phyloP scores from a whole-genome alignment of 306 rosid genomes.

The Cicer pinnatifidum region DNA sequence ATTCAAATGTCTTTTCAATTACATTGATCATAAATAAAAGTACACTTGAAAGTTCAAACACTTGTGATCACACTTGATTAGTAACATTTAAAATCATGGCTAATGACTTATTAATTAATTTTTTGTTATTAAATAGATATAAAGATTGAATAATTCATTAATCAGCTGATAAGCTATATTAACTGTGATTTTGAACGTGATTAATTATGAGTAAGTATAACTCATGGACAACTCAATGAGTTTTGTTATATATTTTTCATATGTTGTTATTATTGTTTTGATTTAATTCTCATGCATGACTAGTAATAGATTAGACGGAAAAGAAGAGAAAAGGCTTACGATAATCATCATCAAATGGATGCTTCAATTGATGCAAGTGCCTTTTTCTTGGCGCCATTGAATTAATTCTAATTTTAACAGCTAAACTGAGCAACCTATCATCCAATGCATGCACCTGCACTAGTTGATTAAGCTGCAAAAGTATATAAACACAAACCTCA shows the following conservation, averaged over 20 bases:
- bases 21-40: background rate
- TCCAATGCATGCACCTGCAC: conserved; percentile 43
- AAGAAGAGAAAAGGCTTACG: conserved; percentile 52
- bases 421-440: conserved; percentile 33
- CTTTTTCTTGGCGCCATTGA: conserved; percentile 49
- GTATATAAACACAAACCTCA: conserved; percentile 15
- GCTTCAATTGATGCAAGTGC: conserved; percentile 54
- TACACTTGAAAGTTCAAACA: background rate
- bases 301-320: background rate
- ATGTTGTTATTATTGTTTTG: background rate
- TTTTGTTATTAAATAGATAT: background rate
- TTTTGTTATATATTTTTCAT: background rate
- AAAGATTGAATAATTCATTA: background rate
- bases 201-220: background rate
- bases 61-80: background rate
- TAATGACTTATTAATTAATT: background rate
- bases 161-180: background rate
- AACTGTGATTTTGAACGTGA: background rate
- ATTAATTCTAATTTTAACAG: conserved; percentile 39
- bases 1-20: background rate
- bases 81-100: background rate
- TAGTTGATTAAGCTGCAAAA: conserved; percentile 20
- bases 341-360: conserved; percentile 58
- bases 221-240: background rate
- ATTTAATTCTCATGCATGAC: background rate